Percentiles rank a stretch among this genome's conserved stretches.
Evolutionary conservation across 345 rosid species (phyloP).

Genomic region (Camelina laxa): DNA sequence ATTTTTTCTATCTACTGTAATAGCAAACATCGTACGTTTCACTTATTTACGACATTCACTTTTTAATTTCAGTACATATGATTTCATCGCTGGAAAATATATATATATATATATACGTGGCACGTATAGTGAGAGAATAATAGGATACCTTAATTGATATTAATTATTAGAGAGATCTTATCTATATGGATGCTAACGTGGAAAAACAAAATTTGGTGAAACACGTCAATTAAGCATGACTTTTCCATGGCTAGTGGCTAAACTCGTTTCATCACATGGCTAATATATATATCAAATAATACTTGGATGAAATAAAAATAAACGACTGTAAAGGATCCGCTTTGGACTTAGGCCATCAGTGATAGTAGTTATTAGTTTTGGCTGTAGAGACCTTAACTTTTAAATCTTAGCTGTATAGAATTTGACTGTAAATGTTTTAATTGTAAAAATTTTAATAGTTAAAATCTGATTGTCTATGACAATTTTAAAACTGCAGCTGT

Average conservation of each 20-base stretch:
- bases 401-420: too few species aligned
- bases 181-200: constrained; percentile 24
- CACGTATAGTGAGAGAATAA: too few species aligned
- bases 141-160: background rate
- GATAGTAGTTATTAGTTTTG: too few species aligned
- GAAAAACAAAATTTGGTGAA: constrained; percentile 10
- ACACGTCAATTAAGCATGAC: constrained; percentile 32
- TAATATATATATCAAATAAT: background rate
- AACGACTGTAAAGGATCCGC: constrained; percentile 21
- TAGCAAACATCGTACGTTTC: background rate
- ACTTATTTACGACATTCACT: background rate
- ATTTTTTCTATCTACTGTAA: background rate
- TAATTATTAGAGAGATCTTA: background rate
- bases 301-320: background rate
- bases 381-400: too few species aligned
- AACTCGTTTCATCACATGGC: constrained; percentile 27
- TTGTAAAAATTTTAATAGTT: too few species aligned
- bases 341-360: constrained; percentile 32
- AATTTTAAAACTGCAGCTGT: too few species aligned
- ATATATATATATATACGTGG: too few species aligned
- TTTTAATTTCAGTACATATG: background rate
- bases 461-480: too few species aligned
- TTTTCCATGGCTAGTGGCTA: constrained; percentile 19
- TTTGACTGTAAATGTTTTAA: too few species aligned
- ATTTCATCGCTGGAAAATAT: background rate